phyloP scores from a whole-genome alignment of 2,329 filamentous ascomycete species.

The Balansia obtecta region DNA sequence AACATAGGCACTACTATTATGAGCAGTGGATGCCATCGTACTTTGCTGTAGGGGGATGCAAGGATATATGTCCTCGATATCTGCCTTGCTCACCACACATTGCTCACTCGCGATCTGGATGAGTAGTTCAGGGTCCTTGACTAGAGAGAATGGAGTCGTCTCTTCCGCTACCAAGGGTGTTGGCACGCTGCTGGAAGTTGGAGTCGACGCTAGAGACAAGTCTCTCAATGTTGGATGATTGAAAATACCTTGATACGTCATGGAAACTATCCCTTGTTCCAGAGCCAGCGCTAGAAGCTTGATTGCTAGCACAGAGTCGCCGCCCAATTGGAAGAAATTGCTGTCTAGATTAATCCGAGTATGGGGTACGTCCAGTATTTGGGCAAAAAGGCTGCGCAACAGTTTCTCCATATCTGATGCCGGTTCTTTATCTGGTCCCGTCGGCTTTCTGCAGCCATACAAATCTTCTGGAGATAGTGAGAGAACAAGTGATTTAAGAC shows the following conservation, averaged over 20 bases:
- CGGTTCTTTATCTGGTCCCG: not conserved
- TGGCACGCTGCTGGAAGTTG: not conserved
- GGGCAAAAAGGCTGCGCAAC: not conserved
- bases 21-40: not conserved
- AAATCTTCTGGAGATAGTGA: not conserved
- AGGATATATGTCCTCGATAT: not conserved
- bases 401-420: not conserved
- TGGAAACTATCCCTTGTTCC: not conserved
- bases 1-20: not conserved
- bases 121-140: not conserved
- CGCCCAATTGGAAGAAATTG: slow-evolving; percentile 29
- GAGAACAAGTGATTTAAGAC: not conserved
- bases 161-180: not conserved
- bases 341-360: slow-evolving; percentile 16
- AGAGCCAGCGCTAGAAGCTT: slow-evolving; percentile 18
- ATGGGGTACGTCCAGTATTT: slow-evolving; percentile 14
- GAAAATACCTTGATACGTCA: slow-evolving; percentile 2
- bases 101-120: not conserved
- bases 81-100: not conserved
- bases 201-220: not conserved
- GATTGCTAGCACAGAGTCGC: slow-evolving; percentile 34
- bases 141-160: not conserved
- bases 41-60: not conserved
- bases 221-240: slow-evolving; percentile 3
- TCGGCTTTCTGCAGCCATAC: not conserved